Percentiles rank a stretch among this genome's conserved stretches.
These are phyloP conservation scores for Blattamonas nauphoetae DNA, from an alignment of 78 protist genomes.

Conservation along the genomic window DNA sequence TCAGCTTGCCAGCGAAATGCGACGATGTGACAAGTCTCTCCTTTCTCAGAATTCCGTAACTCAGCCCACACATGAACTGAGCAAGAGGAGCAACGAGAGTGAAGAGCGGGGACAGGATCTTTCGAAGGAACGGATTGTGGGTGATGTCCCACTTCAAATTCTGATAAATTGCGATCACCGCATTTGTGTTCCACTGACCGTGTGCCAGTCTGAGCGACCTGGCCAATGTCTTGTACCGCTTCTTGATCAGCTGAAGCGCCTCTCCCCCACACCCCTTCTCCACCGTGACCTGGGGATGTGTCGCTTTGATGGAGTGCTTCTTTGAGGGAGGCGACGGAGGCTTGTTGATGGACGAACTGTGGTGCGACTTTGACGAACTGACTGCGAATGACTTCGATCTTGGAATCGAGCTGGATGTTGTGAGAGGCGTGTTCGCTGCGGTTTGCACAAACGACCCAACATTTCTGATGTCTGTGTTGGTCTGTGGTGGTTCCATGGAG, in stretches of 20 bases:
- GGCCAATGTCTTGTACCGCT: background rate
- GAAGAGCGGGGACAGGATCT: background rate
- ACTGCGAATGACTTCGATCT: no score
- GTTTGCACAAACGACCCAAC: no score
- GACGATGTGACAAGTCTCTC: background rate
- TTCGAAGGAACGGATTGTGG: background rate
- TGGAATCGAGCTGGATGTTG: no score
- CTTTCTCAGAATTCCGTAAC: background rate
- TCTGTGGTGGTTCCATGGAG: no score
- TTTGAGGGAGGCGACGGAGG: no score
- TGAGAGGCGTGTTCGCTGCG: no score
- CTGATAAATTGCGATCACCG: background rate
- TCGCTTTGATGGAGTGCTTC: background rate
- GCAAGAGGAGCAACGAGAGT: background rate
- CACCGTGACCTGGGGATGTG: background rate
- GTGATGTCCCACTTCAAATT: constrained; percentile 1
- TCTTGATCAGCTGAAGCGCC: background rate
- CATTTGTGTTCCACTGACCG: background rate
- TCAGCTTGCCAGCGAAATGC: background rate
- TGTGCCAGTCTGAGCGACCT: background rate
- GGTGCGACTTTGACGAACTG: no score
- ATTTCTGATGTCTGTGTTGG: no score
- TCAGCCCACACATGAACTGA: background rate
- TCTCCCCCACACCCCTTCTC: background rate
- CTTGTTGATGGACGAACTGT: no score